Conservation (phyloP, 148 eudicot species). For the Chenopodium formosanum region DNA sequence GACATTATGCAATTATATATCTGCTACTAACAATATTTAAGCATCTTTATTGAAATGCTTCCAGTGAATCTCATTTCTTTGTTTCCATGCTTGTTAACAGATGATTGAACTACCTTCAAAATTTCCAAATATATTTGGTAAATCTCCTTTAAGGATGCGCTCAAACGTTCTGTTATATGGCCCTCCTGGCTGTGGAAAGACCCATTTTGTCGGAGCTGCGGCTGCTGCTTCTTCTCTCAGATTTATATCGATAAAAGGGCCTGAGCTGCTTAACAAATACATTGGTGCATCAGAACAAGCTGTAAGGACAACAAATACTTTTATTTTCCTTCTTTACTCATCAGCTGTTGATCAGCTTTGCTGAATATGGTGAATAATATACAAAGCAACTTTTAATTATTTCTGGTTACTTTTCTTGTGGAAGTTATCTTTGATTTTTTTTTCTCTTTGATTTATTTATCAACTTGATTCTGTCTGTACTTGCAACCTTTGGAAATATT, state of each 20-base stretch:
- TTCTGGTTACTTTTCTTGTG: background rate
- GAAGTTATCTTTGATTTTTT: background rate
- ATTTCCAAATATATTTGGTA: constrained; percentile 75
- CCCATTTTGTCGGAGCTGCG: constrained; percentile 97
- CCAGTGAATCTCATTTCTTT: background rate
- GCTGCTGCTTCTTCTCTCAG: constrained; percentile 94
- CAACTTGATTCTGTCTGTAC: background rate
- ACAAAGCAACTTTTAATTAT: background rate
- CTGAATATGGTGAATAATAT: background rate
- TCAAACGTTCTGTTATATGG: constrained; percentile 94
- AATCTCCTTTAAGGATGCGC: constrained; percentile 81
- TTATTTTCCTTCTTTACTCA: background rate
- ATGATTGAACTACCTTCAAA: constrained; percentile 96
- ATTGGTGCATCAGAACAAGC: constrained; percentile 99
- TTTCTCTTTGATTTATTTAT: background rate
- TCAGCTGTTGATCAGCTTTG: background rate
- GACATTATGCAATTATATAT: background rate
- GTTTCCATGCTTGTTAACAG: constrained; percentile 32
- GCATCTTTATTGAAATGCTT: background rate
- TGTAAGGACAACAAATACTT: constrained; percentile 42
- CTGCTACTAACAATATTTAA: background rate
- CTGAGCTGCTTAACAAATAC: constrained; percentile 92
- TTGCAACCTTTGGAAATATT: background rate
- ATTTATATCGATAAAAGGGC: constrained; percentile 93
- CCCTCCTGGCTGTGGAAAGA: constrained; percentile 99